These are phyloP conservation scores for Neonectria ditissima DNA, from an alignment of 2,329 filamentous ascomycete genomes.

Conservation along the genomic window DNA sequence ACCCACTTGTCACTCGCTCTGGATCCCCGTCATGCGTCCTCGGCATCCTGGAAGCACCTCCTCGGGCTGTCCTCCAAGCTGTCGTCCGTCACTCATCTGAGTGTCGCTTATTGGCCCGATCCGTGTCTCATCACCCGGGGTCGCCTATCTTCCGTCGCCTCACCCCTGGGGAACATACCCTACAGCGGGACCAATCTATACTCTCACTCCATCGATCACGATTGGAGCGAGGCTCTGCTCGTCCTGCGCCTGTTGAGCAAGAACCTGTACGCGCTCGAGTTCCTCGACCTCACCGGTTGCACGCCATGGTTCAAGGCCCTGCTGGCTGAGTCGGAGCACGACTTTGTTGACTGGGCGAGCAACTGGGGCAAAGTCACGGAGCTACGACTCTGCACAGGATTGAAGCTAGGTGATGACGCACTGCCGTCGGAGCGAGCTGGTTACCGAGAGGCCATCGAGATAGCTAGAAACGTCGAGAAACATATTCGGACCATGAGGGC, in stretches of 20 bases:
- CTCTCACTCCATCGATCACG: conserved; percentile 67
- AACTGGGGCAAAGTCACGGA: conserved; percentile 65
- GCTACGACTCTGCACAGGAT: conserved; percentile 60
- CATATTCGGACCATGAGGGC: conserved; percentile 59
- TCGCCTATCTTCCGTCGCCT: conserved; percentile 59
- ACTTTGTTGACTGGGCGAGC: conserved; percentile 65
- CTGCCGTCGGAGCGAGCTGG: conserved; percentile 48
- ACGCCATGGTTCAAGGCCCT: conserved; percentile 65
- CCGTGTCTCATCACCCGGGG: conserved; percentile 69
- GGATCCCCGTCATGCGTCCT: conserved; percentile 47
- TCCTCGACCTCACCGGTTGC: conserved; percentile 72
- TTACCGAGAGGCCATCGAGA: conserved; percentile 51
- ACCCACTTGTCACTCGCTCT: conserved; percentile 71
- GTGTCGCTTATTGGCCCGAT: conserved; percentile 71
- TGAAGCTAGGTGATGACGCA: conserved; percentile 51
- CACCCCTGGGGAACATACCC: conserved; percentile 58
- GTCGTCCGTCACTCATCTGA: conserved; percentile 69
- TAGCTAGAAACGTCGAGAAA: conserved; percentile 59
- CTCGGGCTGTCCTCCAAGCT: conserved; percentile 65
- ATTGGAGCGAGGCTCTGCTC: conserved; percentile 70
- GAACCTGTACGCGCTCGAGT: conserved; percentile 68
- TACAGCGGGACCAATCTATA: conserved; percentile 69
- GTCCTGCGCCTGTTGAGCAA: conserved; percentile 67
- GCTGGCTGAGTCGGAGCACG: conserved; percentile 55
- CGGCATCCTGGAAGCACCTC: conserved; percentile 69